Evolutionary conservation across 495 filamentous ascomycete genomes (phyloP), one percentile per base, ranked within the genome.

Genomic region (Neurospora sp.): DNA sequence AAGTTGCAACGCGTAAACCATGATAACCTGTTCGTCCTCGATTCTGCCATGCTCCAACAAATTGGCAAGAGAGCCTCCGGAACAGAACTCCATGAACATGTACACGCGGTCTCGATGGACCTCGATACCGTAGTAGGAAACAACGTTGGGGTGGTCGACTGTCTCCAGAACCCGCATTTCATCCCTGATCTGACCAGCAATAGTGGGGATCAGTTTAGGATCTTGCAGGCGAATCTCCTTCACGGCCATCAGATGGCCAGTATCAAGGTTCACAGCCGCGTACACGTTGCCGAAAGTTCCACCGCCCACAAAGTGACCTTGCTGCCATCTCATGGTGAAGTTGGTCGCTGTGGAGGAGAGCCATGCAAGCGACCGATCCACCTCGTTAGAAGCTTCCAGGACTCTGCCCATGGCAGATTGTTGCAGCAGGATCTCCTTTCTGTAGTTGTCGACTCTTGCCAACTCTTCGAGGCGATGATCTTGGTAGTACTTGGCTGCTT

Each of bases 61-160:
- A 31, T 87, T 90, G 59, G 96, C 94, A n/a, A 99, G 84, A 6
- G 95, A 97, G 20, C 96, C 96, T 39, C 96, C 95, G 4, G 93
- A 94, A 77, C 96, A 99, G 80, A 96, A 98, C 81, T 99, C 96
- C 96, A 99, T 99, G 82, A 99, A 99, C 75, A 99, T 96, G 82
- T 98, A 99, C 7, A 98, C 96, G 77, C 97, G 97, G 84, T 99
- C 96, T 46, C 96, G 89, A 81, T 98, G 96, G 4, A 98, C 96
- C 80, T 99, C 96, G 77, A 99, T 98, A 69, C 96, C 96, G 77
- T 95, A 94, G 82, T 99, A 99, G 8, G 93, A 94, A 7, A 99
- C 96, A 61, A 99, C 94, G 78, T 99, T 98, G 9, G 96, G 96
- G 78, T 98, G 96, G 78, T 98, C 94, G 35, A 99, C 86, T 0